These are phyloP conservation scores for Vanilla planifolia DNA, from an alignment of 106 monocot genomes.

Conservation along the genomic window DNA sequence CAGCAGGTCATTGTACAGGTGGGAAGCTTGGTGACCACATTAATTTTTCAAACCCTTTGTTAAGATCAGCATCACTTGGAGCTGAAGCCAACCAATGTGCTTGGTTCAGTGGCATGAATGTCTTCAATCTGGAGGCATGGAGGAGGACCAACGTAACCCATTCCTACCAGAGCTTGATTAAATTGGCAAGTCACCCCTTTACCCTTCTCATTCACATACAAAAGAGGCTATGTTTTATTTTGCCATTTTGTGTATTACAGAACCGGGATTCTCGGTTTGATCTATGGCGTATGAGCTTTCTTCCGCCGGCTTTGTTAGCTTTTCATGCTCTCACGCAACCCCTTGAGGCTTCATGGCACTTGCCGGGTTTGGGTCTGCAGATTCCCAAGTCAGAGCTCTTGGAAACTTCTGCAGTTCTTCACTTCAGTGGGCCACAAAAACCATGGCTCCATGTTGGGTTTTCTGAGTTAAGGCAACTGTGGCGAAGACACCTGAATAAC, in stretches of 20 bases:
- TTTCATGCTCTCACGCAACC: conserved; percentile 29
- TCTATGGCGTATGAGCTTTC: conserved; percentile 34
- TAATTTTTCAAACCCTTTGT: conserved; percentile 50
- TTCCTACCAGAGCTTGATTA: conserved; percentile 44
- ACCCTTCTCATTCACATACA: background rate
- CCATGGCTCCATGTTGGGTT: conserved; percentile 59
- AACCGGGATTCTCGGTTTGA: conserved; percentile 37
- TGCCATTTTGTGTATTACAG: conserved; percentile 13
- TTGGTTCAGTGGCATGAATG: conserved; percentile 49
- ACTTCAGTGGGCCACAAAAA: conserved; percentile 55
- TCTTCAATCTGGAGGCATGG: conserved; percentile 48
- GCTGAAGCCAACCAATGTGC: conserved; percentile 21
- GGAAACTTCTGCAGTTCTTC: conserved; percentile 39
- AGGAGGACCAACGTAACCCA: conserved; percentile 34
- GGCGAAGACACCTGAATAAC: conserved; percentile 34
- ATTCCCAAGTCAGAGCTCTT: conserved; percentile 17
- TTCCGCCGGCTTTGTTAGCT: conserved; percentile 47
- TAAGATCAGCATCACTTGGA: conserved; percentile 4
- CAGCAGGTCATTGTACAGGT: conserved; percentile 16
- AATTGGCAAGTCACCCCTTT: conserved; percentile 38
- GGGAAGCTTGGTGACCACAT: conserved; percentile 32
- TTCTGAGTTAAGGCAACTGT: conserved; percentile 24
- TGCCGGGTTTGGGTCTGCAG: conserved; percentile 31
- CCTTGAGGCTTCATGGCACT: conserved; percentile 42
- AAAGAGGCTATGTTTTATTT: background rate